phyloP scores from a whole-genome alignment of 164 flowering plant genomes.

The Annona cherimola region DNA sequence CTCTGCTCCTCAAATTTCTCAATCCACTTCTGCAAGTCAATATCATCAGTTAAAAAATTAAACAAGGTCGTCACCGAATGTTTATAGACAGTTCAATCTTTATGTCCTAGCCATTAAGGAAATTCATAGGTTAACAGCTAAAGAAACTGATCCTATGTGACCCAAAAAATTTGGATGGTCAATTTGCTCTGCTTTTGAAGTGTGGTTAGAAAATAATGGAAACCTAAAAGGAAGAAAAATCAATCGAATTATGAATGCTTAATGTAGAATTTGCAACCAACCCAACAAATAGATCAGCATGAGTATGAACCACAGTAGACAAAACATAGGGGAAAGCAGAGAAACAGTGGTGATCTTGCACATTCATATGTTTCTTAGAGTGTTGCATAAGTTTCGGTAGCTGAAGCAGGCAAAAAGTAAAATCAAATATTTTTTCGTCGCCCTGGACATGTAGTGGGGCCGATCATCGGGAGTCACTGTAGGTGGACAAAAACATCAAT shows the following conservation, averaged over 20 bases:
- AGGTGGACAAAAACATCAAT: background rate
- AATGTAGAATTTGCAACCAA: background rate
- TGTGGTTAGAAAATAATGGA: background rate
- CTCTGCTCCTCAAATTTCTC: conserved; percentile 42
- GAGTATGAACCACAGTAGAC: background rate
- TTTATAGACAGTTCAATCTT: too few relatives aligned
- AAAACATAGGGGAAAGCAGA: background rate
- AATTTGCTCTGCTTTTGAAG: background rate
- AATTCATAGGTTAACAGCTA: background rate
- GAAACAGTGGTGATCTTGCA: background rate
- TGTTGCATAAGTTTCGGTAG: background rate
- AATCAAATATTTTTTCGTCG: background rate
- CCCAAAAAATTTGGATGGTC: background rate
- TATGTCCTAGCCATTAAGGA: background rate
- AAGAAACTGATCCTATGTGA: background rate
- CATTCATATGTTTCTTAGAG: background rate
- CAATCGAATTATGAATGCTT: background rate
- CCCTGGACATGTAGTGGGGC: background rate
- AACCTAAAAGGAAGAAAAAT: background rate
- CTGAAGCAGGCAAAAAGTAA: background rate
- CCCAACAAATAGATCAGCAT: background rate
- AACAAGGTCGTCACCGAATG: background rate
- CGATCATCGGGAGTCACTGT: background rate
- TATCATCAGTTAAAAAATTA: background rate
- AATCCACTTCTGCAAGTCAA: conserved; percentile 53